Percentiles rank a stretch among this genome's conserved stretches.
These are phyloP conservation scores for Penicillium corylophilum DNA, from an alignment of 2,329 filamentous ascomycete genomes.

Conservation along the genomic window DNA sequence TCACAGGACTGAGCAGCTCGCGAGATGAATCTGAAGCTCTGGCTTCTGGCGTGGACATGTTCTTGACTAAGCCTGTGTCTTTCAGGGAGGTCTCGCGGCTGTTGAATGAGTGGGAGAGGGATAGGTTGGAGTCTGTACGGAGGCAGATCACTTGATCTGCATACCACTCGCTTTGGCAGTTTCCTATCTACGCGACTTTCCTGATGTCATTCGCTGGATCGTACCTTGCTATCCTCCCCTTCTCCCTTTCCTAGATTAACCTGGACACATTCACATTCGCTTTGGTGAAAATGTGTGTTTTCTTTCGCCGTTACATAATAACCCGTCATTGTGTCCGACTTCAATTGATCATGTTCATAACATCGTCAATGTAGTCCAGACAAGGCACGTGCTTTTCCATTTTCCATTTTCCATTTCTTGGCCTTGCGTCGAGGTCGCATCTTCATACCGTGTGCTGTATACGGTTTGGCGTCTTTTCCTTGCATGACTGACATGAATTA, in stretches of 20 bases:
- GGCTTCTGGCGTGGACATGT: conserved; percentile 46
- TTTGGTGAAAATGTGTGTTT: not conserved
- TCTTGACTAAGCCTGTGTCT: conserved; percentile 49
- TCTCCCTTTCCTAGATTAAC: not conserved
- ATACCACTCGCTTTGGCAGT: not conserved
- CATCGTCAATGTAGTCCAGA: conserved; percentile 8
- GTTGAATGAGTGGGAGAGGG: conserved; percentile 35
- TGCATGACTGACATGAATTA: not conserved
- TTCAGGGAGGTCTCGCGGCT: conserved; percentile 45
- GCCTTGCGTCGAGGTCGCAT: not conserved
- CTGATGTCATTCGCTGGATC: not conserved
- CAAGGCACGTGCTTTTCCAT: conserved; percentile 2
- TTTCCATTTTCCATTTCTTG: not conserved
- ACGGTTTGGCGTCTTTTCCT: not conserved
- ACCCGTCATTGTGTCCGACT: conserved; percentile 5
- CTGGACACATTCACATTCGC: not conserved
- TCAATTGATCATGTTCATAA: conserved; percentile 12
- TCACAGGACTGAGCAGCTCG: conserved; percentile 47
- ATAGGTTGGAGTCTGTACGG: conserved; percentile 13
- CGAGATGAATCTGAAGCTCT: conserved; percentile 46
- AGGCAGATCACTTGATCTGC: not conserved
- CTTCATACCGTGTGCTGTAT: not conserved
- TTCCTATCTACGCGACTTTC: not conserved
- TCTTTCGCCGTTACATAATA: not conserved
- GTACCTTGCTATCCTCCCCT: not conserved